Evolutionary conservation across 768 basidiomycete species (phyloP), one percentile per base, ranked within the genome.

Genomic region (Suillus subluteus): DNA sequence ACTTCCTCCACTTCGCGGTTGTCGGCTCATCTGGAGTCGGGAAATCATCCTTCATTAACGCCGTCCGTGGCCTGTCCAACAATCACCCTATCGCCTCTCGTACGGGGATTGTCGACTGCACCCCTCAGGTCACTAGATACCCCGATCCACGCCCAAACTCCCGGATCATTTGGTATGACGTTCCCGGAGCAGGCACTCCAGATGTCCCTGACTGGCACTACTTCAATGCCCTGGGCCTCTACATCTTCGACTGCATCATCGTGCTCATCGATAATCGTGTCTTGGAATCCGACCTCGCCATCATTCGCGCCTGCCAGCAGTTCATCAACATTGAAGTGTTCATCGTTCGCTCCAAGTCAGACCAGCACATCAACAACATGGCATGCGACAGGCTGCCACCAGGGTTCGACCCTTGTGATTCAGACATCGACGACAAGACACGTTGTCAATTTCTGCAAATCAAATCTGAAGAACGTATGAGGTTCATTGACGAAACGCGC

Each of bases 311-410:
- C 13, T 50, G 48, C 23, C 11, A 26, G 48, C 48, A 50, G 48
- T 50, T 50, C 23, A 26, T 6, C 23, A 50, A 70, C 13, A 74
- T 50, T 15, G 48, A 50, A 6, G 48, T 26, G 48, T 71, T 69
- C 54, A 73, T 76, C 30, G 76, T 79, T 35, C 79, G 78, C 2
- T 80, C 79, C 16, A 79, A 80, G 58, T 73, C 79, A 1, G 78
- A 79, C 58, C 72, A 72, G 16, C 74, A 77, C 32, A 73, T 76
- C 40, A 55, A 52, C 23, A 74, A 74, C 26, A 4, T 67, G 63
- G 68, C 75, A 70, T 66, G 0, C 6, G 70, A 75, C 0, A 26
- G 48, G 48, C 23, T 50, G 48, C 23, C 23, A 50, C 70, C 40
- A 65, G 73, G 71, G 0, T 71, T 71, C n/a, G 68, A 74, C 3